phyloP scores from a whole-genome alignment of 2,329 filamentous ascomycete genomes.

The Aspergillus sp. region DNA sequence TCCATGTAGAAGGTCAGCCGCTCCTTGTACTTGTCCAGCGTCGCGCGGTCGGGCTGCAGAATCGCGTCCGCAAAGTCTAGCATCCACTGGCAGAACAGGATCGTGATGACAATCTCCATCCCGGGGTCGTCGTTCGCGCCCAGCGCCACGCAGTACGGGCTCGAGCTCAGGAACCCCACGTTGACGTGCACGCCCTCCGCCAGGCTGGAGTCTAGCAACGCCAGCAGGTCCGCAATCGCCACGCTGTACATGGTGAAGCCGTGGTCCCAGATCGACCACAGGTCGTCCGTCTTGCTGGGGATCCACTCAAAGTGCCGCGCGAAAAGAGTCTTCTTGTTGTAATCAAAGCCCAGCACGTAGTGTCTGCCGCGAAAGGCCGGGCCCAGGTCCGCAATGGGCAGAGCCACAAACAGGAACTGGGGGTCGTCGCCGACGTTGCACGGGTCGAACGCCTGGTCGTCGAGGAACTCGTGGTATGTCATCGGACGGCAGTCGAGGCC shows the following conservation, averaged over 20 bases:
- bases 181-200: slow-evolving; percentile 14
- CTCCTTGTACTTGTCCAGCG: slow-evolving; percentile 9
- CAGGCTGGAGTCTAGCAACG: slow-evolving; percentile 22
- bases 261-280: slow-evolving; percentile 27
- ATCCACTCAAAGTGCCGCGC: slow-evolving; percentile 26
- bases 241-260: slow-evolving; percentile 23
- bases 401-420: slow-evolving; percentile 19
- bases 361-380: slow-evolving; percentile 17
- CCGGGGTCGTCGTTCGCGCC: slow-evolving; percentile 24
- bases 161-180: slow-evolving; percentile 25
- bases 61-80: slow-evolving; percentile 26
- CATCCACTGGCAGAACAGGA: slow-evolving; percentile 31
- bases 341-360: slow-evolving; percentile 31
- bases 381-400: slow-evolving; percentile 23
- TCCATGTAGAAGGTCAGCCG: slow-evolving; percentile 17
- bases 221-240: slow-evolving; percentile 20
- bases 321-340: slow-evolving; percentile 17
- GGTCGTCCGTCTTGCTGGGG: slow-evolving; percentile 20
- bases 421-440: slow-evolving; percentile 14
- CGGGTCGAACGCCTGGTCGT: slow-evolving; percentile 8
- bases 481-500: slow-evolving; percentile 24
- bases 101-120: slow-evolving; percentile 31
- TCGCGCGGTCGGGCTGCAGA: slow-evolving; percentile 11
- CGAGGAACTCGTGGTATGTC: slow-evolving; percentile 20
- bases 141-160: slow-evolving; percentile 16